Evolutionary conservation across 2,329 filamentous ascomycete genomes (phyloP).

Genomic region (Beauveria brongniartii): DNA sequence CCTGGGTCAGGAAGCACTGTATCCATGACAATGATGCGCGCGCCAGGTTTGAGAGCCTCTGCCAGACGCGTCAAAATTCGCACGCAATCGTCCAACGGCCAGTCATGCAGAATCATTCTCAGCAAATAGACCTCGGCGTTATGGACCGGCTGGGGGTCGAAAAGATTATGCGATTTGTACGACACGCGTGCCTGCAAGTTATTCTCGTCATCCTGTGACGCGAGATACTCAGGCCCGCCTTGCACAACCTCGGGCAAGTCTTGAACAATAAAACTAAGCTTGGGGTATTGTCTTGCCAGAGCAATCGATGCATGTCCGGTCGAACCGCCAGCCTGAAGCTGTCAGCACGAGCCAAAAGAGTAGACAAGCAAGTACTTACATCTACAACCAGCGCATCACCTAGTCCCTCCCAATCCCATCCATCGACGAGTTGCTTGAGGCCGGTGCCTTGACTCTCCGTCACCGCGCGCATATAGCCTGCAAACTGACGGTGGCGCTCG

Average conservation of each 20-base stretch:
- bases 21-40: neutral
- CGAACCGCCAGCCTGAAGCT: neutral
- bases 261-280: neutral
- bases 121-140: neutral
- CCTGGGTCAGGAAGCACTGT: neutral
- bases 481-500: neutral
- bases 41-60: neutral
- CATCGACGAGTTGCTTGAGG: neutral
- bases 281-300: neutral
- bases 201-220: neutral
- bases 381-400: neutral
- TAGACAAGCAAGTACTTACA: neutral
- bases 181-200: no score
- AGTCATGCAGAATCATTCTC: neutral
- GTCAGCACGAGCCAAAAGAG: no score
- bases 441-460: neutral
- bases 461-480: neutral
- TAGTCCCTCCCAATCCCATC: neutral
- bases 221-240: neutral
- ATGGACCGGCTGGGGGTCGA: neutral
- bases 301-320: neutral
- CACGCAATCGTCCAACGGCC: neutral
- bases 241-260: neutral
- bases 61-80: neutral
- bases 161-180: neutral